phyloP scores from a whole-genome alignment of 192 early-diverging fungal genomes.

The Coemansia guatemalensis region DNA sequence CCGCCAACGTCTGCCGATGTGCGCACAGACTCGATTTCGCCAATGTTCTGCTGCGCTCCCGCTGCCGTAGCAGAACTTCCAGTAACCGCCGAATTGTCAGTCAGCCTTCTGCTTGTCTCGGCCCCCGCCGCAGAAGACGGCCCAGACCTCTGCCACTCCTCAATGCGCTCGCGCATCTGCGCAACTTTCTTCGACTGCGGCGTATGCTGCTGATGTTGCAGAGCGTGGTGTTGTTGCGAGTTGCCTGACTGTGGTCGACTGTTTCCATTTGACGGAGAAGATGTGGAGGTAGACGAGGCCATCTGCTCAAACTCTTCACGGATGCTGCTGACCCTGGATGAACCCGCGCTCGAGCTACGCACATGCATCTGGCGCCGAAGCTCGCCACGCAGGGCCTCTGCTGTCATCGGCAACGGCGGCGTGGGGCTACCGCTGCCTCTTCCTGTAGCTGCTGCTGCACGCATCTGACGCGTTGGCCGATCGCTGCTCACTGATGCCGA shows the following conservation, averaged over 20 bases:
- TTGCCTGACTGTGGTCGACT: not conserved
- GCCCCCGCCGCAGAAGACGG: constrained; percentile 3
- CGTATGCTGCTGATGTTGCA: constrained; percentile 7
- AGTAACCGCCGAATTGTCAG: constrained; percentile 11
- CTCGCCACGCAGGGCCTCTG: constrained; percentile 6
- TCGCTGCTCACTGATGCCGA: constrained; percentile 24
- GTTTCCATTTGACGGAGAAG: not conserved
- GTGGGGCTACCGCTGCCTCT: not conserved
- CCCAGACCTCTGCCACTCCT: constrained; percentile 49
- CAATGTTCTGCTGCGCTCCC: constrained; percentile 35
- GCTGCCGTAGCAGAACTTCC: constrained; percentile 31
- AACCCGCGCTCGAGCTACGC: constrained; percentile 44
- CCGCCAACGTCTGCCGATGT: not conserved
- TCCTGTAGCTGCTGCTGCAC: not conserved
- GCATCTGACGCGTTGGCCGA: not conserved
- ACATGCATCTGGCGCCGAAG: constrained; percentile 15
- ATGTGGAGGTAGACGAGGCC: constrained; percentile 6
- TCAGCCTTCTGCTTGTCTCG: constrained; percentile 1
- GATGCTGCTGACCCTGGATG: constrained; percentile 51
- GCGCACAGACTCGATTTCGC: constrained; percentile 35
- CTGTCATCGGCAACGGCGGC: not conserved
- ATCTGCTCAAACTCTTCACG: constrained; percentile 45
- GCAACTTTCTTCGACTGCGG: constrained; percentile 43
- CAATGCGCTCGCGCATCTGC: constrained; percentile 45
- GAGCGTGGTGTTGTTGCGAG: not conserved